A percentile compares a stretch with the other conserved stretches of the same genome.
phyloP scores from a whole-genome alignment of 2,329 filamentous ascomycete genomes.

The Colletotrichum musae region DNA sequence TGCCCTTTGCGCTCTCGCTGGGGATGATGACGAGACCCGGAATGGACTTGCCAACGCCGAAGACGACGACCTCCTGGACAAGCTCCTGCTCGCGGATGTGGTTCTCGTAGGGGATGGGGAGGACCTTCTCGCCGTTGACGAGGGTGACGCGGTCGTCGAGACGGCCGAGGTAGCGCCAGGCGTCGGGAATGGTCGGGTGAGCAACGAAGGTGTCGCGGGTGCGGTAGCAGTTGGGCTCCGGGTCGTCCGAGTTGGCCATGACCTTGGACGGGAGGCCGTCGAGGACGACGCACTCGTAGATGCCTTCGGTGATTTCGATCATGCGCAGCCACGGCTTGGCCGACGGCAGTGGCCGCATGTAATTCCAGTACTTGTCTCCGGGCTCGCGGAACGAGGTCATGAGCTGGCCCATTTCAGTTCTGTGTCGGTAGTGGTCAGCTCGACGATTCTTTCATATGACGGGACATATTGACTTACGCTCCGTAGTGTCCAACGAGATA shows the following conservation, averaged over 20 bases:
- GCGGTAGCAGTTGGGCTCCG: slow-evolving; percentile 57
- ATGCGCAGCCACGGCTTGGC: slow-evolving; percentile 58
- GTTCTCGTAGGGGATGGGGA: slow-evolving; percentile 65
- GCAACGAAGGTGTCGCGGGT: slow-evolving; percentile 60
- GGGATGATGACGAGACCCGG: slow-evolving; percentile 69
- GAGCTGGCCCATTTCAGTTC: slow-evolving; percentile 70
- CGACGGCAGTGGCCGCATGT: slow-evolving; percentile 58
- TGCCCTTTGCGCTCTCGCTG: slow-evolving; percentile 56
- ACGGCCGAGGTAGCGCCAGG: slow-evolving; percentile 62
- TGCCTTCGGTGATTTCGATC: slow-evolving; percentile 50
- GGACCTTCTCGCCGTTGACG: slow-evolving; percentile 64
- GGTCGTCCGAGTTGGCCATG: slow-evolving; percentile 57
- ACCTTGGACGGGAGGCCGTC: slow-evolving; percentile 56
- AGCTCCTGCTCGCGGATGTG: slow-evolving; percentile 65
- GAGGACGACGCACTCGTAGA: slow-evolving; percentile 55
- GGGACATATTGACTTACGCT: slow-evolving; percentile 51
- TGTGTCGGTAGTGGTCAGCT: slow-evolving; percentile 41
- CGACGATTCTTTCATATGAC: background rate
- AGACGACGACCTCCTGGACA: slow-evolving; percentile 70
- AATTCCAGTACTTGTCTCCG: slow-evolving; percentile 70
- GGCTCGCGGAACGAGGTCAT: slow-evolving; percentile 68
- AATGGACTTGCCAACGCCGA: slow-evolving; percentile 66
- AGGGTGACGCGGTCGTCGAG: slow-evolving; percentile 62
- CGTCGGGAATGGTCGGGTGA: slow-evolving; percentile 56
- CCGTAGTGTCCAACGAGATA: slow-evolving; percentile 66